Evolutionary conservation across 2,329 filamentous ascomycete species (phyloP).

Genomic region (Apiospora pterosperma): DNA sequence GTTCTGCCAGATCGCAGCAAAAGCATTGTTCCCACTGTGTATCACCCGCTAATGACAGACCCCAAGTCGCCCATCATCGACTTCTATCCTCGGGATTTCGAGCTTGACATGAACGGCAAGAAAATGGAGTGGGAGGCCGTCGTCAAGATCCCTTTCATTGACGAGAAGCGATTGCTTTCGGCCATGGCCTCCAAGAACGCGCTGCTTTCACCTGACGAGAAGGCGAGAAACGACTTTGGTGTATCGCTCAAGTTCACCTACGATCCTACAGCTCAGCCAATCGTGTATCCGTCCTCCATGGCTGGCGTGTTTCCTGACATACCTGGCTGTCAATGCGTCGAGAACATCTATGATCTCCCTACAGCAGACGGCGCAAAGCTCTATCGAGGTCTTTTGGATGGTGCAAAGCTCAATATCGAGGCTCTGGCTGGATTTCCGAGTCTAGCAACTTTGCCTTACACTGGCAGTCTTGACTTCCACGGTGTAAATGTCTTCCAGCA

Average conservation of each 20-base stretch:
- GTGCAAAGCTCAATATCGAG: slow-evolving; percentile 74
- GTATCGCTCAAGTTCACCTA: slow-evolving; percentile 93
- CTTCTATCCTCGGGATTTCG: slow-evolving; percentile 96
- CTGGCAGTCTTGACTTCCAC: slow-evolving; percentile 77
- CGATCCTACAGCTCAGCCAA: slow-evolving; percentile 69
- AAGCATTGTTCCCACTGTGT: slow-evolving; percentile 84
- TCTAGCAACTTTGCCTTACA: slow-evolving; percentile 80
- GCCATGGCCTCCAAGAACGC: slow-evolving; percentile 86
- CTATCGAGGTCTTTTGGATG: slow-evolving; percentile 77
- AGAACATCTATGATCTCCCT: slow-evolving; percentile 95
- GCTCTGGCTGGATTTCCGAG: slow-evolving; percentile 95
- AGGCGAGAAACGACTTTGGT: slow-evolving; percentile 82
- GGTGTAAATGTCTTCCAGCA: slow-evolving; percentile 94
- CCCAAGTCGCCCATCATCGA: slow-evolving; percentile 90
- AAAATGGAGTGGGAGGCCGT: slow-evolving; percentile 99
- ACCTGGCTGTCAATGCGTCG: slow-evolving; percentile 80
- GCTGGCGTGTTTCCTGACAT: slow-evolving; percentile 89
- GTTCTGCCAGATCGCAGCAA: slow-evolving; percentile 97
- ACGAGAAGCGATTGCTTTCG: slow-evolving; percentile 77
- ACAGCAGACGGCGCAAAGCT: slow-evolving; percentile 86
- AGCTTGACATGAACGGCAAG: slow-evolving; percentile 98
- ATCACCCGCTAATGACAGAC: slow-evolving; percentile 90
- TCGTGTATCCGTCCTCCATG: slow-evolving; percentile 79
- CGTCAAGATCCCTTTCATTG: slow-evolving; percentile 98
- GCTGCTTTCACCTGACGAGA: slow-evolving; percentile 74